Evolutionary conservation across 345 rosid species (phyloP), one percentile per base, ranked within the genome.

Genomic region (Heritiera fomes): DNA sequence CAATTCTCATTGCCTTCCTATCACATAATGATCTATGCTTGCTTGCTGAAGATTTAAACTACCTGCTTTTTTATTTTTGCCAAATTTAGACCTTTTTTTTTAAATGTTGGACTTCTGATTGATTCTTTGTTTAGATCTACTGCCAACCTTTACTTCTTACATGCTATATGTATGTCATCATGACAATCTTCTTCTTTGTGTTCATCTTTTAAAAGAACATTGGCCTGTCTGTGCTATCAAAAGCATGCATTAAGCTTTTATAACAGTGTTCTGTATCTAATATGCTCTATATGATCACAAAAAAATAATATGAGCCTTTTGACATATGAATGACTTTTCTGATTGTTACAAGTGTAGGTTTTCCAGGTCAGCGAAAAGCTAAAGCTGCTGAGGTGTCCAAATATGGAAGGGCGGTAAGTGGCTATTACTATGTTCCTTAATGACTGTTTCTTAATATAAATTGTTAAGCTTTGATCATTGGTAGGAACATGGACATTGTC

Each of bases 401-500:
- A 82, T 87, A 82, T 75, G 85, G 88, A 23, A 85, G 83, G 75
- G 83, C 80, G 18, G 87, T 89, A 77, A 76, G 87, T 84, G 74
- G 62, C 45, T 75, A n/a, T 13, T 38, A 74, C 10, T 17, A 11
- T 67, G 55, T 70, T 50, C 18, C 61, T 68, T 40, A 43, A 34
- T 55, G 43, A 38, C 41, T 73, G 61, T 75, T 13, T 65, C 7
- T 15, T 56, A 55, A 61, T 74, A 62, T 53, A 1, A 67, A 14
- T 74, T 65, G 60, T 20, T 61, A 10, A 60, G 56, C 62, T 60
- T 30, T 41, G 46, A 30, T 28, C 6, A 23, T 20, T 43, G 11
- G 10, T 77, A 46, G 14, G 53, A 43, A 77, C 32, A 67, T n/a
- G 71, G n/a, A 63, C 67, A 32, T n/a, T 46, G 52, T 71, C 18